A percentile compares a stretch with the other conserved stretches of the same genome.
phyloP scores from a whole-genome alignment of 495 filamentous ascomycete genomes.

The Neurospora sp. region DNA sequence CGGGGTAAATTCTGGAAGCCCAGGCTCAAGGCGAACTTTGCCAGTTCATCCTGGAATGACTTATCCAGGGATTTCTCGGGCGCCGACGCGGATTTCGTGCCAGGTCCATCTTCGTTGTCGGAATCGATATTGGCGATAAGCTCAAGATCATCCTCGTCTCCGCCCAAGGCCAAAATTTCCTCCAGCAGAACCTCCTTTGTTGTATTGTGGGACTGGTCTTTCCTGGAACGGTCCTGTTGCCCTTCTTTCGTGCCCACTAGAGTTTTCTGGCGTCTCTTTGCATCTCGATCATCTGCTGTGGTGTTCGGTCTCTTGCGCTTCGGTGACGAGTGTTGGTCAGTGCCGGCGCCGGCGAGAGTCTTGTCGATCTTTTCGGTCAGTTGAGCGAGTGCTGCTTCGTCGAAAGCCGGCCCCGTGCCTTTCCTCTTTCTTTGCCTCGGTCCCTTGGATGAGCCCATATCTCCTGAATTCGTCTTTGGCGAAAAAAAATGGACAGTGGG shows the following conservation, averaged over 20 bases:
- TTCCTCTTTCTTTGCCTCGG: slow-evolving; percentile 14
- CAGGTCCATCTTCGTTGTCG: slow-evolving; percentile 46
- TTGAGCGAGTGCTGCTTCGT: slow-evolving; percentile 51
- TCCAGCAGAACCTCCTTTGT: slow-evolving; percentile 39
- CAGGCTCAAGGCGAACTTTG: slow-evolving; percentile 34
- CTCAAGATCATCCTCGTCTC: slow-evolving; percentile 64
- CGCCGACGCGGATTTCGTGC: slow-evolving; percentile 13
- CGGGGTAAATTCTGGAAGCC: slow-evolving; percentile 33
- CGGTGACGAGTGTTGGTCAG: slow-evolving; percentile 25
- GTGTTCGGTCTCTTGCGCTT: slow-evolving; percentile 34
- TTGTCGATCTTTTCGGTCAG: slow-evolving; percentile 58
- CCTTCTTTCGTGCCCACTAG: slow-evolving; percentile 13
- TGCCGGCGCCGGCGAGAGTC: slow-evolving; percentile 22
- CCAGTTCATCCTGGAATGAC: slow-evolving; percentile 29
- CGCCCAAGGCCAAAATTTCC: slow-evolving; percentile 68
- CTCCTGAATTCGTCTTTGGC: not conserved
- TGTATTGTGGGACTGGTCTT: slow-evolving; percentile 16
- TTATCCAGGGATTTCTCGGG: slow-evolving; percentile 25
- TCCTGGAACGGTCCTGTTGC: not conserved
- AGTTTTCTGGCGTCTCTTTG: slow-evolving; percentile 38
- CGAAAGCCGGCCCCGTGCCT: slow-evolving; percentile 36
- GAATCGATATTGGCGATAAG: slow-evolving; percentile 53
- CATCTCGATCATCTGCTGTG: slow-evolving; percentile 27
- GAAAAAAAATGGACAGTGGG: not conserved
- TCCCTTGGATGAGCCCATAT: slow-evolving; percentile 15